Base-by-base conservation (phyloP, 2,329 filamentous ascomycete genomes). In the Tolypocladium tropicale region DNA sequence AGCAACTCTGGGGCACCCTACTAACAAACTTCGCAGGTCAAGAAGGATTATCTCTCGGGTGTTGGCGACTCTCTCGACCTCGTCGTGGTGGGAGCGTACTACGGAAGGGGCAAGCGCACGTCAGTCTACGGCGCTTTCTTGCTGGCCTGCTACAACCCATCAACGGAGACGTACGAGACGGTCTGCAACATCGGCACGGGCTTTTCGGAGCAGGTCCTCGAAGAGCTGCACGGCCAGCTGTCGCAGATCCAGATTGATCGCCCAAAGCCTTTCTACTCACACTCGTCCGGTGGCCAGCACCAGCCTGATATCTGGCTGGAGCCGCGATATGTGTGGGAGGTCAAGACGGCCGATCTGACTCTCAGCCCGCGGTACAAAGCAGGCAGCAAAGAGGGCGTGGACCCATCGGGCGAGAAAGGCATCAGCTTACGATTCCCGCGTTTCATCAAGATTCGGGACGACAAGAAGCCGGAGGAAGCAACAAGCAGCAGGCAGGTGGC, bases 281-380 rank as follows among this genome's bases (percentile, higher is more conserved):
- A 99, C 71, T 91, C 88, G 4, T 76, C 80, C 0, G 90, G 89
- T 53, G 84, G 85, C 53, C 93, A 95, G 73, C 91, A 97, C 69
- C 94, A 99, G 70, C 94, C 94, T 1, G 94, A 99, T 70, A 91
- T 99, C 39, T 99, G 94, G 94, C 94, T 99, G 69, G 94, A 99
- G 77, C 90, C 94, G 16, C 84, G 85, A 46, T 86, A 88, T 65
- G 94, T 99, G 1, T 99, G 94, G 94, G 94, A 99, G 73, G 92
- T 99, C 63, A 95, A 93, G 77, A 95, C 93, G 14, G 94, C 94
- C 1, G 94, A 99, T 76, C 72, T 99, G 64, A 97, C 94, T 2
- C 80, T 99, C 25, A 93, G 88, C 63, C 94, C 94, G 30, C 79
- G 92, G 41, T 99, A 99, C 74, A 90, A 92, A 73, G 94, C 94